Percentiles rank a stretch among this genome's conserved stretches.
Evolutionary conservation across 2,329 filamentous ascomycete species (phyloP).

Genomic region (Triangularia setosa): DNA sequence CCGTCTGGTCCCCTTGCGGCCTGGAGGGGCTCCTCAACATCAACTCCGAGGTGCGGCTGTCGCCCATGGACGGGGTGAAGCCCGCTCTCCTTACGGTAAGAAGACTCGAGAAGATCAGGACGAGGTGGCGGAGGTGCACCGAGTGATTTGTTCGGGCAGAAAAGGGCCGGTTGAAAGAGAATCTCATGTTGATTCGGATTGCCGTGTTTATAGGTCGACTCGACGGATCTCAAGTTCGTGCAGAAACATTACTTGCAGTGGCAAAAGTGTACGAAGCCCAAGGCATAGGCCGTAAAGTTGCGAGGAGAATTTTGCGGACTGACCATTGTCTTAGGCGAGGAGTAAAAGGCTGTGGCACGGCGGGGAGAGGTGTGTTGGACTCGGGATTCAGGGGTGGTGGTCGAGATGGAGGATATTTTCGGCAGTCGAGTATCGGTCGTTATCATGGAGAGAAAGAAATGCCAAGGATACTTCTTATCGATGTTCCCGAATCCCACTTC

Average conservation of each 20-base stretch:
- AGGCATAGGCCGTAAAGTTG: constrained; percentile 4
- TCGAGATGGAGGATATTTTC: background rate
- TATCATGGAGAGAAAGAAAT: background rate
- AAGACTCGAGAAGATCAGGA: background rate
- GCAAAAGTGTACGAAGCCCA: constrained; percentile 22
- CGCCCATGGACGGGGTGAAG: constrained; percentile 19
- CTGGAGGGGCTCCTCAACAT: constrained; percentile 47
- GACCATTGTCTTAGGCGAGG: constrained; percentile 1
- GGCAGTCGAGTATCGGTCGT: background rate
- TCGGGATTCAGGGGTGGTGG: no score
- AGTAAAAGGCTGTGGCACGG: background rate
- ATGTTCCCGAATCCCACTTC: background rate
- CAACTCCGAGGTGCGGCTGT: constrained; percentile 46
- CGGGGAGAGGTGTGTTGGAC: background rate
- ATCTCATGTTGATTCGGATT: background rate
- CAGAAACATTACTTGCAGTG: constrained; percentile 31
- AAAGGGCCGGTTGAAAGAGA: background rate
- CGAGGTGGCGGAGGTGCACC: background rate
- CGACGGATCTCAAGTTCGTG: constrained; percentile 30
- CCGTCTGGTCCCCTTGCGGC: constrained; percentile 52
- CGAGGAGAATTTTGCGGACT: background rate
- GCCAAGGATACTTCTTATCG: background rate
- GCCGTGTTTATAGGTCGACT: constrained; percentile 25
- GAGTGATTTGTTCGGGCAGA: background rate
- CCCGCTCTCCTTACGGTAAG: constrained; percentile 27